phyloP scores from a whole-genome alignment of 306 rosid genomes.

The Trifolium dubium region DNA sequence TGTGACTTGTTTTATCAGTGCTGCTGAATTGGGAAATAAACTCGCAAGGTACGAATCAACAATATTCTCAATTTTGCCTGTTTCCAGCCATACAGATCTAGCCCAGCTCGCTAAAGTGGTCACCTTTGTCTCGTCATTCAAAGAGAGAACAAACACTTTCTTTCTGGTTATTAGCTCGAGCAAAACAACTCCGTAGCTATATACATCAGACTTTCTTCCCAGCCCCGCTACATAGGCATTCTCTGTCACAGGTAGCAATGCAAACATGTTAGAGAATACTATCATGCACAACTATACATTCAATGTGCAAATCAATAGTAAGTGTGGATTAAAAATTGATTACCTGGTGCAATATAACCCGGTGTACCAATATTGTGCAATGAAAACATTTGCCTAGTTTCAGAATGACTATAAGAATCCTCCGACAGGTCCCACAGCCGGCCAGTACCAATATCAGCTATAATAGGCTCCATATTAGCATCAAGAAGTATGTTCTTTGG shows the following conservation, averaged over 20 bases:
- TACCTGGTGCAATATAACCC: constrained; percentile 90
- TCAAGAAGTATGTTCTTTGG: constrained; percentile 75
- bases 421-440: constrained; percentile 38
- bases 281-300: constrained; percentile 8
- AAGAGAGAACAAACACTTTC: constrained; percentile 57
- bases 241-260: constrained; percentile 47
- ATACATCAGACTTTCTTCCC: constrained; percentile 67
- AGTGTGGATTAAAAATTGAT: constrained; percentile 18
- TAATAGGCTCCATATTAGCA: constrained; percentile 67
- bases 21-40: background rate
- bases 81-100: constrained; percentile 51
- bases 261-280: background rate
- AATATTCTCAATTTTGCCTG: constrained; percentile 37
- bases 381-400: constrained; percentile 53
- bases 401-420: constrained; percentile 22
- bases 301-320: background rate
- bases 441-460: constrained; percentile 55
- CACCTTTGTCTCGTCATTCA: constrained; percentile 36
- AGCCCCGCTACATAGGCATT: constrained; percentile 53
- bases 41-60: background rate
- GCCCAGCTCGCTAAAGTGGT: constrained; percentile 56
- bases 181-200: constrained; percentile 73
- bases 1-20: background rate
- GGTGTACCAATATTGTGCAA: constrained; percentile 56
- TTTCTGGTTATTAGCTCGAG: constrained; percentile 72